phyloP scores from a whole-genome alignment of 148 eudicot genomes.

The Camellia lanceoleosa region DNA sequence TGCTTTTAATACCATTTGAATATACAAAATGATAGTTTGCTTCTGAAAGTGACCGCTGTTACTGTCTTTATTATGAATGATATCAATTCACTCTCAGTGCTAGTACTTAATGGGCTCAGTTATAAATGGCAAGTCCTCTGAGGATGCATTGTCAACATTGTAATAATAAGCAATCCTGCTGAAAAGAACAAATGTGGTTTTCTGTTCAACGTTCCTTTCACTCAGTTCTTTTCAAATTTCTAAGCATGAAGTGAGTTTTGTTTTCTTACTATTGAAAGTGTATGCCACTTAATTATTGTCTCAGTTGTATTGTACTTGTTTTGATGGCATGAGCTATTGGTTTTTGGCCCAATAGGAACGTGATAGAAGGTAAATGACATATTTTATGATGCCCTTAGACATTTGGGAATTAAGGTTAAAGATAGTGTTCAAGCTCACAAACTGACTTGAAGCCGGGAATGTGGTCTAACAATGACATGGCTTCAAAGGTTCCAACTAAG shows the following conservation, averaged over 20 bases:
- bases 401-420: not conserved
- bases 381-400: not conserved
- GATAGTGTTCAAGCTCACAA: not conserved
- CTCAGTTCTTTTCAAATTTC: too few relatives aligned
- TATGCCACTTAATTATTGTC: not conserved
- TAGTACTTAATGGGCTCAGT: not conserved
- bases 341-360: not conserved
- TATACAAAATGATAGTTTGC: too few relatives aligned
- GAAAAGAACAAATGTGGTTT: too few relatives aligned
- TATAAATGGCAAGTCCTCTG: not conserved
- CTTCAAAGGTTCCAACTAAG: too few relatives aligned
- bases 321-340: not conserved
- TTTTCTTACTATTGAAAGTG: not conserved
- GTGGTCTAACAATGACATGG: too few relatives aligned
- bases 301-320: not conserved
- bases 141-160: not conserved
- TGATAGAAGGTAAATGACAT: not conserved
- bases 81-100: too few relatives aligned
- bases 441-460: too few relatives aligned
- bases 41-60: too few relatives aligned
- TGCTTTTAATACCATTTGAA: too few relatives aligned
- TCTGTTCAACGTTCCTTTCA: too few relatives aligned
- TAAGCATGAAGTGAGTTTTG: not conserved
- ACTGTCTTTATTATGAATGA: too few relatives aligned
- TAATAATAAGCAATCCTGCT: too few relatives aligned